Conservation (phyloP, 1,139 yeast genomes). For the Martiniozyma asiatica region DNA sequence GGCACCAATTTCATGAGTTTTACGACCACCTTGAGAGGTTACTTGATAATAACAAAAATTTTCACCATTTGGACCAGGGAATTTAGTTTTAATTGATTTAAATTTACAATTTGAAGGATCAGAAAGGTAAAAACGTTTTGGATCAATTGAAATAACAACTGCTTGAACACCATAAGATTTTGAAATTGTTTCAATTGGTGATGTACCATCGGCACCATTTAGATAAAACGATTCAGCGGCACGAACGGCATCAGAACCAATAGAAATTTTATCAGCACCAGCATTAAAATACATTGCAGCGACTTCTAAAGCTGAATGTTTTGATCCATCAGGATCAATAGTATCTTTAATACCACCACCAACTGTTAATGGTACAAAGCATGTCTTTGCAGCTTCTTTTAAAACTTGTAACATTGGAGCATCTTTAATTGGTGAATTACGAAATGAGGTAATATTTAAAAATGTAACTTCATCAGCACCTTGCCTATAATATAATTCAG, state of each 20-base stretch:
- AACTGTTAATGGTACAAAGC: slow-evolving; percentile 91
- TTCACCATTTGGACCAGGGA: slow-evolving; percentile 77
- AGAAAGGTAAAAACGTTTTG: slow-evolving; percentile 67
- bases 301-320: slow-evolving; percentile 74
- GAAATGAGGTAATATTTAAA: slow-evolving; percentile 84
- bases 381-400: slow-evolving; percentile 69
- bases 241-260: slow-evolving; percentile 91
- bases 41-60: slow-evolving; percentile 86
- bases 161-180: slow-evolving; percentile 91
- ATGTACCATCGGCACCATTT: slow-evolving; percentile 53
- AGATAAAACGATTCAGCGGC: slow-evolving; percentile 78
- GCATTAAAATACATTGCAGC: slow-evolving; percentile 86
- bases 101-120: slow-evolving; percentile 51
- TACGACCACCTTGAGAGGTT: slow-evolving; percentile 93
- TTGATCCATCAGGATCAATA: slow-evolving; percentile 67
- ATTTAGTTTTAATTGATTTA: slow-evolving; percentile 41
- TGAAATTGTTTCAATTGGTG: slow-evolving; percentile 89
- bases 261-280: slow-evolving; percentile 95
- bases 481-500: slow-evolving; percentile 76
- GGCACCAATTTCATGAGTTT: slow-evolving; percentile 80
- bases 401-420: slow-evolving; percentile 92
- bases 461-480: slow-evolving; percentile 97
- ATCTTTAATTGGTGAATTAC: slow-evolving; percentile 84
- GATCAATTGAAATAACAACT: slow-evolving; percentile 93
- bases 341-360: slow-evolving; percentile 96